Evolutionary conservation across 2,329 filamentous ascomycete species (phyloP).

Genomic region (Colletotrichum nymphaeae): DNA sequence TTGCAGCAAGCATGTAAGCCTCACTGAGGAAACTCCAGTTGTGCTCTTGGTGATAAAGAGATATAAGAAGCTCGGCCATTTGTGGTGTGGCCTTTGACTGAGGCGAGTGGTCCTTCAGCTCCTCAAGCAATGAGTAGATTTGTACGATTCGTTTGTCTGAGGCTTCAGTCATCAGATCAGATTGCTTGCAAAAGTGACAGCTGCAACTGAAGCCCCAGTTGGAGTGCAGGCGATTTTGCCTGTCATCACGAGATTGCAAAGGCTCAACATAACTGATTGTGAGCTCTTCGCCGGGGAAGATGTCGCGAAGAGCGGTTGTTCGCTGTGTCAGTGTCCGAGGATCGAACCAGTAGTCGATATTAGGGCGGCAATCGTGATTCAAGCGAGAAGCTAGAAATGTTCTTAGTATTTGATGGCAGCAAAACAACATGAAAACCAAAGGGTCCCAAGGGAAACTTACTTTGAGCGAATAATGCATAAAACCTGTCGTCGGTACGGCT

Average conservation of each 20-base stretch:
- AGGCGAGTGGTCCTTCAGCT: constrained; percentile 46
- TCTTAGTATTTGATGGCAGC: not conserved
- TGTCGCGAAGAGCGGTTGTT: constrained; percentile 52
- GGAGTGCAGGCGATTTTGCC: constrained; percentile 42
- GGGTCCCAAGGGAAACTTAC: not conserved
- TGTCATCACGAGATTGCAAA: constrained; percentile 42
- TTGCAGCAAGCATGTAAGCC: constrained; percentile 51
- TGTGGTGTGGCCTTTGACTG: constrained; percentile 46
- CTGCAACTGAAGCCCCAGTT: constrained; percentile 55
- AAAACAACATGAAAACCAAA: not conserved
- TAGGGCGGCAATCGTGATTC: constrained; percentile 59
- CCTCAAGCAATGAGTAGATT: constrained; percentile 44
- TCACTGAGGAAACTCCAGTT: constrained; percentile 48
- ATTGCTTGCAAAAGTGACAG: constrained; percentile 51
- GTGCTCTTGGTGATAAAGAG: constrained; percentile 53
- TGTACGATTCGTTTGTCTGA: constrained; percentile 53
- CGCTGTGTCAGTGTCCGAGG: constrained; percentile 50
- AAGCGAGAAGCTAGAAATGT: constrained; percentile 47
- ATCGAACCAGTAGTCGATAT: constrained; percentile 56
- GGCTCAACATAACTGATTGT: constrained; percentile 56
- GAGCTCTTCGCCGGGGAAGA: constrained; percentile 55
- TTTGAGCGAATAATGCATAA: not conserved
- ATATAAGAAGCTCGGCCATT: constrained; percentile 53
- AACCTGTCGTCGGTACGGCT: not conserved
- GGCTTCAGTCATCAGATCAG: constrained; percentile 39